phyloP scores from a whole-genome alignment of 1,284 basidiomycete species.

The Sparassis latifolia region DNA sequence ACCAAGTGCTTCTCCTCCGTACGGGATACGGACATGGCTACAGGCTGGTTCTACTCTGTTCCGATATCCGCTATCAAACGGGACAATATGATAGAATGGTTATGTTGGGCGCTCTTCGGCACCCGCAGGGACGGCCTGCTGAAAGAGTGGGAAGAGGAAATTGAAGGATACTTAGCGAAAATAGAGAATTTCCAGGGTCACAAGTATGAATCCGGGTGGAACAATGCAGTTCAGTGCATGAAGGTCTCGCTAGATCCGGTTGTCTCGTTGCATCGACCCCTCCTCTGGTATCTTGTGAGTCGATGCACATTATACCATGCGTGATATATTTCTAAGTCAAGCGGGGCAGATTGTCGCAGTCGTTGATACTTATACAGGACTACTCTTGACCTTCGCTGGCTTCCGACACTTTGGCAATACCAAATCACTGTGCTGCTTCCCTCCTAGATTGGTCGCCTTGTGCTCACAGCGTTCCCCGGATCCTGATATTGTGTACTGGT shows the following conservation, averaged over 20 bases:
- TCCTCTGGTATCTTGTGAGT: slow-evolving; percentile 54
- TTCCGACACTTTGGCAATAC: slow-evolving; percentile 47
- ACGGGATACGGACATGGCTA: slow-evolving; percentile 28
- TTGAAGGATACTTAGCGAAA: slow-evolving; percentile 36
- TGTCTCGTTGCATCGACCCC: slow-evolving; percentile 43
- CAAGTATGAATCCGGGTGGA: slow-evolving; percentile 33
- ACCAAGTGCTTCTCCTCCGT: slow-evolving; percentile 35
- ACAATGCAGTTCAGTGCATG: slow-evolving; percentile 37
- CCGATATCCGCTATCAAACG: slow-evolving; percentile 27
- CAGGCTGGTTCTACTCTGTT: slow-evolving; percentile 48
- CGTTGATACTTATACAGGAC: slow-evolving; percentile 41
- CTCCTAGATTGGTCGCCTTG: slow-evolving; percentile 40
- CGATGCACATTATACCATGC: neutral
- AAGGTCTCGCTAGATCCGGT: slow-evolving; percentile 52
- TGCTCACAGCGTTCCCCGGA: slow-evolving; percentile 36
- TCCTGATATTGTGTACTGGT: slow-evolving; percentile 52
- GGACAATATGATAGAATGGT: slow-evolving; percentile 52
- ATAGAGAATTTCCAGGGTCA: slow-evolving; percentile 33
- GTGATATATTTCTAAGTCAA: neutral
- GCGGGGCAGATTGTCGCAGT: slow-evolving; percentile 41
- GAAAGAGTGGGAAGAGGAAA: slow-evolving; percentile 42
- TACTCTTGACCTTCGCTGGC: slow-evolving; percentile 33
- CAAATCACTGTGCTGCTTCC: slow-evolving; percentile 39
- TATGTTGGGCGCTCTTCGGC: slow-evolving; percentile 58
- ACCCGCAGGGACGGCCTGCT: slow-evolving; percentile 21